These are phyloP conservation scores for Pseudopithomyces maydicus DNA, from an alignment of 2,329 filamentous ascomycete genomes.

Conservation along the genomic window DNA sequence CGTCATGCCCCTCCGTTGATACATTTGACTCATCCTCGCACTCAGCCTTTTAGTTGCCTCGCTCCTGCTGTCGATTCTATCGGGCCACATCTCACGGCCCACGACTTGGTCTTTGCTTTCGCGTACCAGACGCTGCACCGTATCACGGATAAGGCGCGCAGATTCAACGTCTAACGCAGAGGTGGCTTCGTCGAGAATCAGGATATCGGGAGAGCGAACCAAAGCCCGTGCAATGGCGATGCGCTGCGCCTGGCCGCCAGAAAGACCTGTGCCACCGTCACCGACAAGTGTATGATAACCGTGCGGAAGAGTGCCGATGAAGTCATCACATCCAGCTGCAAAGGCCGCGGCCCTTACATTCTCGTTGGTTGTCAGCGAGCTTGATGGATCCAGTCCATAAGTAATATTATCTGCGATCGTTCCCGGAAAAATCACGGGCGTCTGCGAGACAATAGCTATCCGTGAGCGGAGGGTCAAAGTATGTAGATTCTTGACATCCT, in stretches of 20 bases:
- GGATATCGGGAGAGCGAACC: constrained; percentile 69
- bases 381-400: constrained; percentile 70
- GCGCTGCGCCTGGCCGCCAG: constrained; percentile 82
- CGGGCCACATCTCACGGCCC: not conserved
- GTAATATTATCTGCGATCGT: constrained; percentile 80
- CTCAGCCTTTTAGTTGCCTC: constrained; percentile 16
- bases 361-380: constrained; percentile 52
- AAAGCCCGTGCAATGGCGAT: constrained; percentile 82
- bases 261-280: constrained; percentile 74
- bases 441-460: constrained; percentile 72
- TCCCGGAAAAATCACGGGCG: constrained; percentile 76
- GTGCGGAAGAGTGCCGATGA: constrained; percentile 71
- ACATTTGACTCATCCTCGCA: constrained; percentile 18
- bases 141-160: constrained; percentile 66
- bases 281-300: constrained; percentile 77
- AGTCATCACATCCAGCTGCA: constrained; percentile 73
- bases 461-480: constrained; percentile 63
- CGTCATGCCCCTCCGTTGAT: constrained; percentile 56
- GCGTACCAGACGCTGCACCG: constrained; percentile 61
- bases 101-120: constrained; percentile 1
- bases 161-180: constrained; percentile 75
- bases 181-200: constrained; percentile 88
- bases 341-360: constrained; percentile 57
- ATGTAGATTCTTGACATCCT: constrained; percentile 64
- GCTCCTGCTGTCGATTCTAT: constrained; percentile 18